A percentile compares a stretch with the other conserved stretches of the same genome.
phyloP scores from a whole-genome alignment of 2,329 filamentous ascomycete species.

The Microsporum canis region DNA sequence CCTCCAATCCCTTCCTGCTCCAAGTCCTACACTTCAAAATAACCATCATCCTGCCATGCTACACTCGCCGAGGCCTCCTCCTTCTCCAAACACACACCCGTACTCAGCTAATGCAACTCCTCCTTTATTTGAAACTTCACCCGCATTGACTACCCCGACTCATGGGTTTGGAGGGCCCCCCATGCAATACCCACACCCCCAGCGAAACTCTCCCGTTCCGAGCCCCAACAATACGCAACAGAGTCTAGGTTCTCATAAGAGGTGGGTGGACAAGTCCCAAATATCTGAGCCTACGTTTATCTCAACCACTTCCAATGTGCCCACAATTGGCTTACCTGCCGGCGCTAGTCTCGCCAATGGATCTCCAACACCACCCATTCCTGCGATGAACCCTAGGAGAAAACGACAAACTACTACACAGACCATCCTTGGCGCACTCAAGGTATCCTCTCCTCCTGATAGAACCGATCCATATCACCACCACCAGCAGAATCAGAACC shows the following conservation, averaged over 20 bases:
- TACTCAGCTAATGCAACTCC: conserved; percentile 45
- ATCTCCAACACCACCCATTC: conserved; percentile 40
- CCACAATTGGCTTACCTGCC: conserved; percentile 46
- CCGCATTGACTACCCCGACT: conserved; percentile 32
- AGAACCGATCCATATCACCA: conserved; percentile 23
- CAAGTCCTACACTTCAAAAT: conserved; percentile 15
- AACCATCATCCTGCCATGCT: conserved; percentile 28
- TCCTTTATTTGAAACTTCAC: conserved; percentile 37
- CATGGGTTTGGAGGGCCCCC: conserved; percentile 12
- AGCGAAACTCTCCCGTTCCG: conserved; percentile 14
- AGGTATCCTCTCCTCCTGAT: conserved; percentile 19
- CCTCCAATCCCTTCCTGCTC: conserved; percentile 21
- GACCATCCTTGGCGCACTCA: conserved; percentile 31
- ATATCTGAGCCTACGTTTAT: conserved; percentile 50
- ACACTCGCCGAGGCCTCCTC: conserved; percentile 33
- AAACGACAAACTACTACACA: conserved; percentile 39
- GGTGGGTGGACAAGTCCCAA: conserved; percentile 47
- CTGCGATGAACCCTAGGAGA: conserved; percentile 50
- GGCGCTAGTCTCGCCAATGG: conserved; percentile 46
- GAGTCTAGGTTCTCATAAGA: conserved; percentile 38
- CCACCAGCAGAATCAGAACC: background rate
- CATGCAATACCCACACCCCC: conserved; percentile 13
- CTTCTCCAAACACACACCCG: conserved; percentile 28
- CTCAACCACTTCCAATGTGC: conserved; percentile 46
- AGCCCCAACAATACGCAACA: conserved; percentile 8